Conservation (phyloP, 1,284 basidiomycete species). For the Naganishia cerealis region DNA sequence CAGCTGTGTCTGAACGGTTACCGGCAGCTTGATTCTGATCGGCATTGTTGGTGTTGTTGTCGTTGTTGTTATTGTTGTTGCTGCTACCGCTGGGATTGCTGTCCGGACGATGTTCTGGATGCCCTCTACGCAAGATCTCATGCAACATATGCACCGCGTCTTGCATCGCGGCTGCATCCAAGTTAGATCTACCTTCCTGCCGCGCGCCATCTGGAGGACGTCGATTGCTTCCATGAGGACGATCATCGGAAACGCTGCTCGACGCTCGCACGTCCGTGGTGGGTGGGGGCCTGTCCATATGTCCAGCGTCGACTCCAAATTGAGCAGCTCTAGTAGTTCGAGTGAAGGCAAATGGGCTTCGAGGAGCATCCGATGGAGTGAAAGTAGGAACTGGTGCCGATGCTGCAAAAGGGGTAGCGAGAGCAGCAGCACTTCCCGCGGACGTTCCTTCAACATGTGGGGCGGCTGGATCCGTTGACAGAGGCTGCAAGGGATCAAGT, state of each 20-base stretch:
- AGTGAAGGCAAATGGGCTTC: slow-evolving; percentile 23
- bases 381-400: not conserved
- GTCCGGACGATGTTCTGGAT: not conserved
- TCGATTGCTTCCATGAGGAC: not conserved
- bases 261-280: not conserved
- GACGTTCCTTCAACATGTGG: not conserved
- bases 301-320: not conserved
- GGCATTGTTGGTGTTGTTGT: not conserved
- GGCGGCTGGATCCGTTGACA: not conserved
- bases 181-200: not conserved
- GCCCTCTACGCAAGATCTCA: not conserved
- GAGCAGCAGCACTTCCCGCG: not conserved
- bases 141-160: slow-evolving; percentile 21
- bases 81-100: not conserved
- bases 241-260: not conserved
- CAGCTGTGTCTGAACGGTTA: not conserved
- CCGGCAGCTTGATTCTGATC: not conserved
- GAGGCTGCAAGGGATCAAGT: not conserved
- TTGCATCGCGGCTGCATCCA: slow-evolving; percentile 1
- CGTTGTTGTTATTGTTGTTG: not conserved
- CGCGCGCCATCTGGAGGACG: not conserved
- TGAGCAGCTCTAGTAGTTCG: slow-evolving; percentile 4
- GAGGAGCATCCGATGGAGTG: slow-evolving; percentile 7
- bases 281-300: slow-evolving; percentile 21
- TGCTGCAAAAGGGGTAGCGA: not conserved